Evolutionary conservation across 2,329 filamentous ascomycete genomes (phyloP).

Genomic region (Bipolaris oryzae): DNA sequence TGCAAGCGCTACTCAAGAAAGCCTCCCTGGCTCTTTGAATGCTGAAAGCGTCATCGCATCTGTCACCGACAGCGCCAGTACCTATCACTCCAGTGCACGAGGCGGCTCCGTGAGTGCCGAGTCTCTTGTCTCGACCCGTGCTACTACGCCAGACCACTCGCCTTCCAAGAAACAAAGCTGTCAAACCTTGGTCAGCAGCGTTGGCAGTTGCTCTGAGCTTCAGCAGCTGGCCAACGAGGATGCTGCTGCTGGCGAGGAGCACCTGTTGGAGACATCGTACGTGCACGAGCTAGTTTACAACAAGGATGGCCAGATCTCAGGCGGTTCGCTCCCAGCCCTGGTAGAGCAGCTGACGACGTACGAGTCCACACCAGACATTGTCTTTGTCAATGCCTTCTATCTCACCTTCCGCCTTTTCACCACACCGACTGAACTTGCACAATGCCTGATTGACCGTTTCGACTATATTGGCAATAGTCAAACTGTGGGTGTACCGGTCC

Average conservation of each 20-base stretch:
- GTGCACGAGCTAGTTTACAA: conserved; percentile 91
- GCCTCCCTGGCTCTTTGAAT: conserved; percentile 34
- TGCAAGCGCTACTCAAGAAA: conserved; percentile 38
- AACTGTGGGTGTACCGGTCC: conserved; percentile 77
- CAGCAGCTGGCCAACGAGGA: conserved; percentile 72
- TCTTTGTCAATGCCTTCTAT: conserved; percentile 94
- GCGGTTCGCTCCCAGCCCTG: conserved; percentile 85
- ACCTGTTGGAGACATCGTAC: conserved; percentile 88
- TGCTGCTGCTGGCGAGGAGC: conserved; percentile 77
- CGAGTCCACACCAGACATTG: conserved; percentile 87
- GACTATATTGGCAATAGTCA: conserved; percentile 85
- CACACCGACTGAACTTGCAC: conserved; percentile 76
- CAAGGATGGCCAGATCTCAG: conserved; percentile 93
- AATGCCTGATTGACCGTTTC: conserved; percentile 86
- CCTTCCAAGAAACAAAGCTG: conserved; percentile 61
- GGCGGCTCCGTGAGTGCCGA: conserved; percentile 81
- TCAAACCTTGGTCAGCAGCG: conserved; percentile 65
- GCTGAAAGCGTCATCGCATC: conserved; percentile 73
- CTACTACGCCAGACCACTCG: conserved; percentile 79
- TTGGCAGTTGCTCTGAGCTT: conserved; percentile 68
- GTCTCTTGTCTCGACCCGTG: conserved; percentile 83
- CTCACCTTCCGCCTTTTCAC: conserved; percentile 95
- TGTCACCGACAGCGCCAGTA: conserved; percentile 78
- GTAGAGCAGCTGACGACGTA: conserved; percentile 95
- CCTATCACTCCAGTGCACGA: conserved; percentile 72